A percentile compares a stretch with the other conserved stretches of the same genome.
Evolutionary conservation across 495 filamentous ascomycete species (phyloP).

Genomic region (Penicillium canescens): DNA sequence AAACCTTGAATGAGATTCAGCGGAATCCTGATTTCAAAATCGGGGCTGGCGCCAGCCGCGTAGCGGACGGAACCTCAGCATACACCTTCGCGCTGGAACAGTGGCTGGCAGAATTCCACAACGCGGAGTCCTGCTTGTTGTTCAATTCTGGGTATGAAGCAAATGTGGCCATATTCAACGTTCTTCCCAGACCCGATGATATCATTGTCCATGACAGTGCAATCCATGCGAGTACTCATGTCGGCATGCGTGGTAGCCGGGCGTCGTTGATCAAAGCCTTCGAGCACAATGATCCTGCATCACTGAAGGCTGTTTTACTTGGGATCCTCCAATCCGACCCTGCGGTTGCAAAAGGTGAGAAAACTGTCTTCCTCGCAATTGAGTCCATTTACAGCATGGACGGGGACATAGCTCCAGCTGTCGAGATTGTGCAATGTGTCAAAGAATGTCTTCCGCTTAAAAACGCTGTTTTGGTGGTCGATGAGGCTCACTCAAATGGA

Average conservation of each 20-base stretch:
- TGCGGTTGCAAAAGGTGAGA: constrained; percentile 19
- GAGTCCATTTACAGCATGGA: constrained; percentile 74
- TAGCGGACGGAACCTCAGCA: constrained; percentile 4
- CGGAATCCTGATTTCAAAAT: constrained; percentile 1
- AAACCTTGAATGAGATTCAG: background rate
- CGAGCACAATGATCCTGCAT: constrained; percentile 51
- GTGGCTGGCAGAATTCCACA: constrained; percentile 58
- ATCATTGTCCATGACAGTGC: constrained; percentile 62
- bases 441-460: constrained; percentile 46
- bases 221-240: constrained; percentile 68
- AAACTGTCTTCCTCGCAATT: constrained; percentile 54
- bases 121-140: constrained; percentile 53
- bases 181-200: constrained; percentile 60
- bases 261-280: constrained; percentile 44
- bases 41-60: constrained; percentile 1
- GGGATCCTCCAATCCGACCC: constrained; percentile 20
- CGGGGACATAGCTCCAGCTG: constrained; percentile 59
- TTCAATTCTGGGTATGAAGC: constrained; percentile 70
- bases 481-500: constrained; percentile 68
- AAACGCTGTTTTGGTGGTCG: constrained; percentile 61
- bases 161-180: constrained; percentile 60
- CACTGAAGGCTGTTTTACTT: constrained; percentile 30
- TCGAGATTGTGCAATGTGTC: constrained; percentile 48
- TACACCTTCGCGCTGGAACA: constrained; percentile 56
- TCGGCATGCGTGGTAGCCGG: constrained; percentile 60